Conservation (phyloP, 1,284 basidiomycete genomes). For the Austropuccinia psidii region DNA sequence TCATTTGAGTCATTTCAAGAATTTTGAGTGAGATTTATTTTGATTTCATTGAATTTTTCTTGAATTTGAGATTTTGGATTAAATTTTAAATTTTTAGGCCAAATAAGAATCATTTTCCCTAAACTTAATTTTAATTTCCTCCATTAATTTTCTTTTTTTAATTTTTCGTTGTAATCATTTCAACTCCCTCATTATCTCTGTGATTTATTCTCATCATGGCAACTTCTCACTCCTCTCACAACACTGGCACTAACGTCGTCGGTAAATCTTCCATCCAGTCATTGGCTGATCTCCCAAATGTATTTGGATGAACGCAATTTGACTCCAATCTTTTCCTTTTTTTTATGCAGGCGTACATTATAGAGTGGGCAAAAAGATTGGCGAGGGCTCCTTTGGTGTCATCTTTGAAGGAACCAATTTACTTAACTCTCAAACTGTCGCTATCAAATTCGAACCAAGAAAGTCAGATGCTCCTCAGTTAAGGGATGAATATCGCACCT, state of each 20-base stretch:
- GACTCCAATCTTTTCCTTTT: neutral
- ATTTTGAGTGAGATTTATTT: too few relatives aligned
- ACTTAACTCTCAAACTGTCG: slow-evolving; percentile 88
- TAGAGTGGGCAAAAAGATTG: slow-evolving; percentile 70
- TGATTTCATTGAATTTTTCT: too few relatives aligned
- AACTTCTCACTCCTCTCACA: slow-evolving; percentile 42
- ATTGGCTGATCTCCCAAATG: neutral
- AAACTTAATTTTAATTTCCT: too few relatives aligned
- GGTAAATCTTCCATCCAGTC: slow-evolving; percentile 37
- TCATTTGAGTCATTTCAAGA: too few relatives aligned
- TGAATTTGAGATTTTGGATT: too few relatives aligned
- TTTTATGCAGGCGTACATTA: slow-evolving; percentile 61
- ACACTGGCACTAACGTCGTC: slow-evolving; percentile 47
- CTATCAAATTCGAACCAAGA: slow-evolving; percentile 96
- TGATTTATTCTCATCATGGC: slow-evolving; percentile 40
- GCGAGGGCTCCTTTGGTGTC: slow-evolving; percentile 52
- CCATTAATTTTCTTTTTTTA: too few relatives aligned
- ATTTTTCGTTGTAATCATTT: too few relatives aligned
- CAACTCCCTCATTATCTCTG: neutral
- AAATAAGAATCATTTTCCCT: too few relatives aligned
- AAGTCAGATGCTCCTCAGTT: slow-evolving; percentile 95
- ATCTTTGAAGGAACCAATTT: slow-evolving; percentile 69
- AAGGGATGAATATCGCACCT: slow-evolving; percentile 91
- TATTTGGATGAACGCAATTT: neutral
- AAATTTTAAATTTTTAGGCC: too few relatives aligned